Base-by-base conservation (phyloP, 108 stramenopile genomes). In the Discostella pseudostelligera region DNA sequence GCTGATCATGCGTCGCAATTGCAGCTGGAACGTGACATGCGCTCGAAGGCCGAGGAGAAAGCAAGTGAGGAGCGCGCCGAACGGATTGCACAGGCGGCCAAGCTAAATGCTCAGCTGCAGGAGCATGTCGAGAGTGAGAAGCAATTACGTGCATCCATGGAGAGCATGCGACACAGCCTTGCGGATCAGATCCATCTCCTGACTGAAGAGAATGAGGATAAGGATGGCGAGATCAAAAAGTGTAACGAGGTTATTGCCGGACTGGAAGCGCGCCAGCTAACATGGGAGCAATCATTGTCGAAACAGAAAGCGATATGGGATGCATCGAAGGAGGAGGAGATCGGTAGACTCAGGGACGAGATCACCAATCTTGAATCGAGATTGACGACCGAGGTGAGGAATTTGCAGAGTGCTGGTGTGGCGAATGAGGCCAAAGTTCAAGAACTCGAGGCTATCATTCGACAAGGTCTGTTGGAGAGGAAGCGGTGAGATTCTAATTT, bases 31-130 rank as follows among this genome's bases (percentile, higher is more conserved):
- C 47, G 59, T 21, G 73, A 72, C 12, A 39, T 67, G 7, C 56
- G 59, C 16, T 37, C 73, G 2, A 59, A 65, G 32, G 25, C 67
- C 9, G 73, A 74, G 35, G 56, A 74, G 22, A 74, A 74, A 32
- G 73, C 67, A 43, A 59, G 37, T 12, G 67, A 68, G n/a, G 73
- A 74, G 29, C 73, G 57, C 2, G 42, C 35, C 24, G 66, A 74
- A 35, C 47, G 59, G 13, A 43, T 74, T 44, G 67, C 66, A 22
- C n/a, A 67, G 12, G 42, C 62, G 0, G 46, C 73, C 11, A 66
- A 74, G 24, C 67, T 74, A 28, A 29, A 67, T 43, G 73, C 73
- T 13, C 45, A 67, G 58, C 59, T 66, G 10, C 56, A 67, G 35
- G 73, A 74, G 29, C 67, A 74, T 68, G 50, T 47, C 29, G 3